Conservation (phyloP, 768 basidiomycete species). For the Lactarius indigo region DNA sequence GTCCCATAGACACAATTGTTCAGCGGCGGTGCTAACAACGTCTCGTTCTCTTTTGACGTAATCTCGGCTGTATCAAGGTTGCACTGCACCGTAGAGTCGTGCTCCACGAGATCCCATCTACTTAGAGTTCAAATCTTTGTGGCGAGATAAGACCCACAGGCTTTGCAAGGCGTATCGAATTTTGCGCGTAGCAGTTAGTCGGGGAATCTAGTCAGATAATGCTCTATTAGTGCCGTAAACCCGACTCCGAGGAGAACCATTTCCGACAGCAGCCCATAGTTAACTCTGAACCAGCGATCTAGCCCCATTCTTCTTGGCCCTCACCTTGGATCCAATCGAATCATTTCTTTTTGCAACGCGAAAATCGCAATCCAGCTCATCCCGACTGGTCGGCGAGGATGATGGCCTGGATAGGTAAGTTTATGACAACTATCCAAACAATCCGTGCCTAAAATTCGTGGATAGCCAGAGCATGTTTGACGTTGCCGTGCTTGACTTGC, state of each 20-base stretch:
- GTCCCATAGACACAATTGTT: not conserved
- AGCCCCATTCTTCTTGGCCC: conserved; percentile 19
- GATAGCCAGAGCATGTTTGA: conserved; percentile 21
- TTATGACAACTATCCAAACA: conserved; percentile 21
- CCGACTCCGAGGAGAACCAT: conserved; percentile 21
- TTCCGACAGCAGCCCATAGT: conserved; percentile 7
- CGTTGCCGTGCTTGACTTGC: conserved; percentile 3
- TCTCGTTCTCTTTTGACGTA: not conserved
- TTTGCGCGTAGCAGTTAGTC: not conserved
- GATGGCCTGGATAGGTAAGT: conserved; percentile 24
- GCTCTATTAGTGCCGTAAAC: conserved; percentile 11
- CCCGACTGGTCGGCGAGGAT: conserved; percentile 6
- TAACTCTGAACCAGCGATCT: conserved; percentile 16
- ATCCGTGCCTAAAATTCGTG: conserved; percentile 24
- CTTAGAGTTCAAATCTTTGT: conserved; percentile 12
- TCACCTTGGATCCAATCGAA: conserved; percentile 7
- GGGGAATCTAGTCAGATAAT: conserved; percentile 5
- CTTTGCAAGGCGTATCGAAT: conserved; percentile 5
- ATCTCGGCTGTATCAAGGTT: not conserved
- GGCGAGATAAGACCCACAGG: conserved; percentile 19
- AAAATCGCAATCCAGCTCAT: conserved; percentile 13
- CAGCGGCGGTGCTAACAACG: not conserved
- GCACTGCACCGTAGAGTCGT: not conserved
- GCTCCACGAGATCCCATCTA: conserved; percentile 9
- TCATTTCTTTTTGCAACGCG: conserved; percentile 7